Evolutionary conservation across 164 flowering plant genomes (phyloP), one percentile per base, ranked within the genome.

Genomic region (Magnolia sinica): DNA sequence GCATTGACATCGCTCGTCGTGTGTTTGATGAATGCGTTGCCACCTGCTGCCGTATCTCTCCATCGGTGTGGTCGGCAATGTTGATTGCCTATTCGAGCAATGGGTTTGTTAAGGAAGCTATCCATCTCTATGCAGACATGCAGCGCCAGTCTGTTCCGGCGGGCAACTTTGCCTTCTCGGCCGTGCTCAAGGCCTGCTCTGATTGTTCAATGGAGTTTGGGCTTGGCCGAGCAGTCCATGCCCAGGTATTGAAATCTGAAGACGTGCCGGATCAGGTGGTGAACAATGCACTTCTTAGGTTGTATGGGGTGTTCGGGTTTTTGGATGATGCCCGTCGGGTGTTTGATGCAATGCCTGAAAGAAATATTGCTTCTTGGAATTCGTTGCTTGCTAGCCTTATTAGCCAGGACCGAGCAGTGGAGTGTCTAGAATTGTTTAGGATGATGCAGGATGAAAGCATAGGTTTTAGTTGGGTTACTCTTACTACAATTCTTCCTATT

Each of bases 301-400:
- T 87, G 73, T 84, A 86, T 68, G 52, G 67, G 11, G 77, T 79
- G 6, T 67, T 78, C 50, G 85, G 87, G 58, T 52, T 79, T 67
- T 82, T 79, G 8, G 78, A 78, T 1, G 87, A 86, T 49, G 84
- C 75, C 2, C 11, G 59, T 0, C 78, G 61, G 81, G 29, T 87
- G 77, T 87, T 87, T 69, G 88, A 83, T 1, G 74, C 22, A 76
- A 87, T 87, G 90, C 83, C 83, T 68, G 70, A 82, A 11, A 20
- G 87, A 74, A 82, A 87, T 78, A 74, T 86, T 52, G 87, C 71
- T 29, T 81, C 88, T 11, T 87, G 88, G 88, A 86, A 86, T 61
- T 72, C 85, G 1, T 72, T 84, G 73, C 70, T 87, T 70, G 72
- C 78, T 0, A 80, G 82, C 29, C 78, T 80, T 74, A 79, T 76